Base-by-base conservation (phyloP, 371 early-diverging fungal genomes). In the Gilbertella persicaria region DNA sequence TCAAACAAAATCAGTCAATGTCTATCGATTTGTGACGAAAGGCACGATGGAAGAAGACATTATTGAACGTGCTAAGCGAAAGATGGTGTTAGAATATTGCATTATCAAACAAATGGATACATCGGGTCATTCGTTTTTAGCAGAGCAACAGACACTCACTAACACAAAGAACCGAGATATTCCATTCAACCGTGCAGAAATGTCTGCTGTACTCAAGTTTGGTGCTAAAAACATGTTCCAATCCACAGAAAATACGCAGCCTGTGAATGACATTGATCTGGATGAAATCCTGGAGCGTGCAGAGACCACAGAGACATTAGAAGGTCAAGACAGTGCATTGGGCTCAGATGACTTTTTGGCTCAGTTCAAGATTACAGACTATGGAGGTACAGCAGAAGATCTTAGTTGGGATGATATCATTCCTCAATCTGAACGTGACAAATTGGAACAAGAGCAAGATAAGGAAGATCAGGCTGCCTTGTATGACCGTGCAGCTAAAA, bases 41-140 rank as follows among this genome's bases (percentile, higher is more conserved):
- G 95, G 92, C 41, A 98, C 99, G 0, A 93, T 99, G 64, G 99
- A 99, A 62, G 99, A 99, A 71, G 94, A 94, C 30, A 95, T 99
- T 55, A 81, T 98, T 42, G 96, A 98, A 67, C 90, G 98, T 10
- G 99, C 99, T 30, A 98, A 97, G 68, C 84, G 94, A 60, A 99
- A 99, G 69, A 97, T 96, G 97, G 97, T 99, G 16, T 79, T 99
- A 2, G 99, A 98, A 66, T 95, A 97, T 75, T 93, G 91, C 63
- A 90, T 99, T 62, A 98, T 99, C 72, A 94, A 93, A 60, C 92
- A 94, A 60, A 97, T 99, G 98, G 97, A 98, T 64, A 96, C 96
- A 0, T 93, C 96, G 1, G 96, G 96, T 3, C 74, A 82, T 43
- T 83, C 83, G 16, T 67, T 91, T 6, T 42, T 55, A 5, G 45